Evolutionary conservation across 1,139 yeast genomes (phyloP).

Genomic region (Zygosaccharomyces pseudobailii): DNA sequence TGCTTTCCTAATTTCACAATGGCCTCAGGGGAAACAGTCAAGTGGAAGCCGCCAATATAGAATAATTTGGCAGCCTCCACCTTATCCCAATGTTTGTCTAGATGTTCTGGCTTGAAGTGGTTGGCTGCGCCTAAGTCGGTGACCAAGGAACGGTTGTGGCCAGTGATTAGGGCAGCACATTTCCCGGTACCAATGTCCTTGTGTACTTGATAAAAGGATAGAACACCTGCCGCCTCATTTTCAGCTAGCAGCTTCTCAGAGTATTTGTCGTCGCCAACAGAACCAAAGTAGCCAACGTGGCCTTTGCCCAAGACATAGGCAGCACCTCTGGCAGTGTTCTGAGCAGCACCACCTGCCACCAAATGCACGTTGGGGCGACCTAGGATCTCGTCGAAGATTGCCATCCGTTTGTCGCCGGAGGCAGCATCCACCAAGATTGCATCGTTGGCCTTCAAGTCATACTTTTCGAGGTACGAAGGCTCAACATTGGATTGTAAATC

Average conservation of each 20-base stretch:
- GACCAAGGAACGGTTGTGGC: constrained; percentile 83
- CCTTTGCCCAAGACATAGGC: constrained; percentile 80
- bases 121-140: constrained; percentile 98
- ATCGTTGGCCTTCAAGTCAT: constrained; percentile 83
- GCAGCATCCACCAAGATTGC: constrained; percentile 78
- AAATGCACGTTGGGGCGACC: constrained; percentile 56
- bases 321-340: constrained; percentile 98
- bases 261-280: constrained; percentile 90
- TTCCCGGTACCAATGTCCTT: constrained; percentile 82
- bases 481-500: constrained; percentile 84
- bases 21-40: constrained; percentile 96
- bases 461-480: constrained; percentile 65
- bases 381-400: constrained; percentile 76
- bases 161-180: constrained; percentile 93
- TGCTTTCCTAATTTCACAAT: constrained; percentile 85
- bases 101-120: constrained; percentile 86
- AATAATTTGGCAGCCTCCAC: constrained; percentile 77
- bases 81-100: constrained; percentile 79
- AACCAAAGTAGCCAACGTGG: constrained; percentile 91
- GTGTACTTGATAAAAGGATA: constrained; percentile 79
- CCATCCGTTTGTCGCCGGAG: constrained; percentile 62
- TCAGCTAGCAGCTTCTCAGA: constrained; percentile 78
- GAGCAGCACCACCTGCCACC: constrained; percentile 99
- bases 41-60: constrained; percentile 97
- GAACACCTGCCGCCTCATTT: constrained; percentile 81